phyloP scores from a whole-genome alignment of 306 rosid species.

The Sicyos baderoa region DNA sequence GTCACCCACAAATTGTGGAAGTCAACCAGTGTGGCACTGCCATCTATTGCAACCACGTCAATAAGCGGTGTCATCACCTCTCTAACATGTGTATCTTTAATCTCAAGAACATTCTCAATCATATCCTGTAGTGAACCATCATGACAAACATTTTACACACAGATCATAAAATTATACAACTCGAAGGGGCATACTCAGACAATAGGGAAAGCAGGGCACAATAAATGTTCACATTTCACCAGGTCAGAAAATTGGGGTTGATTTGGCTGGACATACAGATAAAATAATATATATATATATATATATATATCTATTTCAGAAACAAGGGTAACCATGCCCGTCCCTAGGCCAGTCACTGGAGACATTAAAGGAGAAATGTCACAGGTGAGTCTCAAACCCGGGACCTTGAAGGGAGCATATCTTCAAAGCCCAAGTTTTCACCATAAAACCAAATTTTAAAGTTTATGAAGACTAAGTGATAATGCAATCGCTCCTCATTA shows the following conservation, averaged over 20 bases:
- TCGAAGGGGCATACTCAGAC: not conserved
- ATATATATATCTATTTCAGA: too few relatives aligned
- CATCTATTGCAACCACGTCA: conserved; percentile 95
- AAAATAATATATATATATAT: too few relatives aligned
- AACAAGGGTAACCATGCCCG: too few relatives aligned
- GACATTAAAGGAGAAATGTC: too few relatives aligned
- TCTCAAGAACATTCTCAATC: conserved; percentile 97
- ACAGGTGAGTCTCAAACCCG: too few relatives aligned
- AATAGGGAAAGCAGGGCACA: not conserved
- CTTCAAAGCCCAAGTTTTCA: too few relatives aligned
- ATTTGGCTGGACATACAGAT: too few relatives aligned
- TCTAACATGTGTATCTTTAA: conserved; percentile 91
- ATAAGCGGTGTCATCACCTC: conserved; percentile 99
- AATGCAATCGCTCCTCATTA: not conserved
- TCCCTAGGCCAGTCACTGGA: too few relatives aligned
- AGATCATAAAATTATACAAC: not conserved
- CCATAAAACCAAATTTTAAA: conserved; percentile 8
- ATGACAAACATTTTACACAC: conserved; percentile 10
- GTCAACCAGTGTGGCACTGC: conserved; percentile 72
- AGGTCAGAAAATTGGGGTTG: too few relatives aligned
- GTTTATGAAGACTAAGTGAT: not conserved
- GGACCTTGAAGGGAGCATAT: too few relatives aligned
- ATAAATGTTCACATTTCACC: not conserved
- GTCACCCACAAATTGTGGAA: conserved; percentile 86
- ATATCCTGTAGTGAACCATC: conserved; percentile 55